Evolutionary conservation across 2,329 filamentous ascomycete genomes (phyloP).

Genomic region (Penicillium vulpinum): DNA sequence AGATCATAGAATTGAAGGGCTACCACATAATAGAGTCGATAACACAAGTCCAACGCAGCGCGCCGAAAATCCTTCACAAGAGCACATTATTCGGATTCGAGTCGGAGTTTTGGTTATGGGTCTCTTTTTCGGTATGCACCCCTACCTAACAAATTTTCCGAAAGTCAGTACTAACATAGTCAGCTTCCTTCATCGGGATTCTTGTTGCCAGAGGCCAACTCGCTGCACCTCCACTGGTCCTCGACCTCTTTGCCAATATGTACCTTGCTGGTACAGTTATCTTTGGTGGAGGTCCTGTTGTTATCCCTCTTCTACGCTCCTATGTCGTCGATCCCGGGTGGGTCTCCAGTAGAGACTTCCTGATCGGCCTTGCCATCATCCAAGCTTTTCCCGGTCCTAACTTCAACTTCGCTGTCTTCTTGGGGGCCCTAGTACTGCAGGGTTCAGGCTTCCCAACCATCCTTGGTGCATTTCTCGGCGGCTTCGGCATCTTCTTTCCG

Average conservation of each 20-base stretch:
- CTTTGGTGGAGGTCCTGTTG: constrained; percentile 65
- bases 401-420: constrained; percentile 56
- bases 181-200: constrained; percentile 55
- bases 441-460: constrained; percentile 31
- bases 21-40: constrained; percentile 1
- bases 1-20: neutral
- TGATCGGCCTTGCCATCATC: constrained; percentile 70
- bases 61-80: neutral
- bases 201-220: constrained; percentile 52
- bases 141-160: neutral
- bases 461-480: constrained; percentile 54
- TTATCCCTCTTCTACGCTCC: constrained; percentile 63
- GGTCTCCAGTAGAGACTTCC: constrained; percentile 69
- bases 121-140: constrained; percentile 51
- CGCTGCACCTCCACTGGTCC: constrained; percentile 47
- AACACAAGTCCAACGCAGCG: neutral
- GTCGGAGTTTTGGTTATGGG: constrained; percentile 40
- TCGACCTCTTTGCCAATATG: constrained; percentile 69
- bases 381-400: constrained; percentile 67
- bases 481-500: constrained; percentile 45
- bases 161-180: neutral
- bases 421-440: constrained; percentile 54
- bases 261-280: constrained; percentile 72
- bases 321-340: constrained; percentile 66
- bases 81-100: constrained; percentile 24